A percentile compares a stretch with the other conserved stretches of the same genome.
Evolutionary conservation across 495 filamentous ascomycete genomes (phyloP).

Genomic region (Xylaria grammica): DNA sequence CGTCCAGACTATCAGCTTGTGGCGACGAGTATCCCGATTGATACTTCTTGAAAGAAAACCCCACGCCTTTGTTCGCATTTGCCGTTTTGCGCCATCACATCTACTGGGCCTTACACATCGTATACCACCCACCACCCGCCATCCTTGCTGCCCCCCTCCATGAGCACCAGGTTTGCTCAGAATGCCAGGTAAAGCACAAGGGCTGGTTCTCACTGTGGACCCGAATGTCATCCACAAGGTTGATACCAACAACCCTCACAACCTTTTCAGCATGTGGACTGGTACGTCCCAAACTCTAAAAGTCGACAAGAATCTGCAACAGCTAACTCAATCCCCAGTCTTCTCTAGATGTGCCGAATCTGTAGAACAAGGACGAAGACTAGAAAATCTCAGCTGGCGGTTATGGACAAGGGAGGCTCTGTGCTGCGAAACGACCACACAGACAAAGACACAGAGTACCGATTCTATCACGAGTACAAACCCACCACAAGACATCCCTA

Average conservation of each 20-base stretch:
- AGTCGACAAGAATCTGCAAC: slow-evolving; percentile 6
- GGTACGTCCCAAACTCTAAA: slow-evolving; percentile 63
- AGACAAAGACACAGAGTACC: slow-evolving; percentile 36
- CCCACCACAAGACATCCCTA: slow-evolving; percentile 54
- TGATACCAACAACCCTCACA: slow-evolving; percentile 89
- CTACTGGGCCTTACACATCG: not conserved
- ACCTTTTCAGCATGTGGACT: slow-evolving; percentile 97
- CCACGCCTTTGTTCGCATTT: not conserved
- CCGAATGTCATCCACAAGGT: slow-evolving; percentile 89
- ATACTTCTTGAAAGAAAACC: not conserved
- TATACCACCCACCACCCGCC: not conserved
- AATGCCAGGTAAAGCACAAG: slow-evolving; percentile 59
- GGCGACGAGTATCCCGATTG: slow-evolving; percentile 29
- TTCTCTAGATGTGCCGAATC: slow-evolving; percentile 95
- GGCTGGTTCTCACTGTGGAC: slow-evolving; percentile 80
- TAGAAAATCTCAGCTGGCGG: slow-evolving; percentile 96
- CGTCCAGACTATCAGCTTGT: slow-evolving; percentile 11
- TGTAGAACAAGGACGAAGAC: slow-evolving; percentile 86
- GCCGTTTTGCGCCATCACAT: not conserved
- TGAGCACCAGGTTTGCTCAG: slow-evolving; percentile 31
- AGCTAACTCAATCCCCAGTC: slow-evolving; percentile 59
- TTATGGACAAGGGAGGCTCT: slow-evolving; percentile 97
- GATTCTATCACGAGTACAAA: slow-evolving; percentile 43
- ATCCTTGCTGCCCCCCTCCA: slow-evolving; percentile 30
- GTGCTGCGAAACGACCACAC: slow-evolving; percentile 70